Percentiles rank a stretch among this genome's conserved stretches.
Evolutionary conservation across 2,329 filamentous ascomycete species (phyloP).

Genomic region (Anthostomella pinea): DNA sequence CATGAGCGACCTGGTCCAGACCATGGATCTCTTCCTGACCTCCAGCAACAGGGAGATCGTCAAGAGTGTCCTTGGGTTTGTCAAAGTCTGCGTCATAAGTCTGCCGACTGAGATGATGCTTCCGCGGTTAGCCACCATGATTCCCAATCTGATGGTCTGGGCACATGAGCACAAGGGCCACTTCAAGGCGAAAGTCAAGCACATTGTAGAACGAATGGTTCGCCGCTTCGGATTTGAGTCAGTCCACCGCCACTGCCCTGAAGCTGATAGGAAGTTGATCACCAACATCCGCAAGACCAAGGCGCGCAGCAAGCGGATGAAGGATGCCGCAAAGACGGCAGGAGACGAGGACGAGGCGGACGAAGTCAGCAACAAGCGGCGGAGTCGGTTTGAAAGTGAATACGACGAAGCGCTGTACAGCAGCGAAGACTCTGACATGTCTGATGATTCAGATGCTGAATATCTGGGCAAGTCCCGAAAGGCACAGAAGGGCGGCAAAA

Average conservation of each 20-base stretch:
- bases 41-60: conserved; percentile 98
- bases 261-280: conserved; percentile 84
- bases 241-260: conserved; percentile 78
- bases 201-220: conserved; percentile 93
- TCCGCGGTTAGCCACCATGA: conserved; percentile 70
- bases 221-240: conserved; percentile 82
- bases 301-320: conserved; percentile 87
- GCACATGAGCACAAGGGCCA: conserved; percentile 97
- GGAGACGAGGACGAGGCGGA: conserved; percentile 54
- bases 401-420: conserved; percentile 97
- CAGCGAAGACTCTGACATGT: conserved; percentile 63
- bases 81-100: conserved; percentile 91
- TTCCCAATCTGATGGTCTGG: conserved; percentile 93
- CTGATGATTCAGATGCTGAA: conserved; percentile 62
- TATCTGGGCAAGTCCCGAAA: conserved; percentile 41
- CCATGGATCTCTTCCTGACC: conserved; percentile 93
- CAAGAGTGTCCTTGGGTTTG: conserved; percentile 88
- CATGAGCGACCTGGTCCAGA: conserved; percentile 81
- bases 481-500: conserved; percentile 60
- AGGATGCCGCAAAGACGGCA: conserved; percentile 62
- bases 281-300: conserved; percentile 93
- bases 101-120: conserved; percentile 77
- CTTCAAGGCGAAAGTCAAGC: conserved; percentile 96
- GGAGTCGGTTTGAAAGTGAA: conserved; percentile 79
- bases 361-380: conserved; percentile 46